A percentile compares a stretch with the other conserved stretches of the same genome.
phyloP scores from a whole-genome alignment of 2,329 filamentous ascomycete species.

The Thielaviopsis ethacetica region DNA sequence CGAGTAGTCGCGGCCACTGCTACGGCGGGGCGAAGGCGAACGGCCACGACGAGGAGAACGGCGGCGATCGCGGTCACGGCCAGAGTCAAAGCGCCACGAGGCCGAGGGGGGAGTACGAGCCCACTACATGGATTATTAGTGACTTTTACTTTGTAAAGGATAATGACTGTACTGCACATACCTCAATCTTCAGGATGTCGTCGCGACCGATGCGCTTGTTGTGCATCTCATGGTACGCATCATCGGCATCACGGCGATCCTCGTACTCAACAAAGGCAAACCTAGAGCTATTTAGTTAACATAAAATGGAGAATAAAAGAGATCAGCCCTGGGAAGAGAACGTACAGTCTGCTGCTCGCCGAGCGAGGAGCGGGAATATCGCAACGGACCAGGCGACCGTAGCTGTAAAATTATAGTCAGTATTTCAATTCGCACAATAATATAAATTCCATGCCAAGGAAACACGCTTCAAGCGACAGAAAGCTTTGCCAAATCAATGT shows the following conservation, averaged over 20 bases:
- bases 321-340: constrained; percentile 17
- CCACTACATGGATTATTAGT: constrained; percentile 45
- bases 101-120: constrained; percentile 94
- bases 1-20: constrained; percentile 63
- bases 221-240: constrained; percentile 99
- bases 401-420: constrained; percentile 37
- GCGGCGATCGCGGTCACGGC: constrained; percentile 55
- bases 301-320: not conserved
- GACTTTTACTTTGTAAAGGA: not conserved
- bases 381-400: constrained; percentile 92
- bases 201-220: constrained; percentile 96
- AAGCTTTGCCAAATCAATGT: not conserved
- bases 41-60: constrained; percentile 49
- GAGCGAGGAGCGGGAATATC: constrained; percentile 95
- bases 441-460: not conserved
- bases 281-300: constrained; percentile 24
- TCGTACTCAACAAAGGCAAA: constrained; percentile 99
- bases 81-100: constrained; percentile 95
- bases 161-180: constrained; percentile 26
- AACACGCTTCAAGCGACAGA: constrained; percentile 4
- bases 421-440: not conserved
- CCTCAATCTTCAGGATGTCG: constrained; percentile 94
- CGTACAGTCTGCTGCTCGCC: constrained; percentile 87
- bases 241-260: constrained; percentile 92
- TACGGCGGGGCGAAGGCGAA: constrained; percentile 64